Conservation (phyloP, 257 asterid genomes). For the Gynochthodes officinalis region DNA sequence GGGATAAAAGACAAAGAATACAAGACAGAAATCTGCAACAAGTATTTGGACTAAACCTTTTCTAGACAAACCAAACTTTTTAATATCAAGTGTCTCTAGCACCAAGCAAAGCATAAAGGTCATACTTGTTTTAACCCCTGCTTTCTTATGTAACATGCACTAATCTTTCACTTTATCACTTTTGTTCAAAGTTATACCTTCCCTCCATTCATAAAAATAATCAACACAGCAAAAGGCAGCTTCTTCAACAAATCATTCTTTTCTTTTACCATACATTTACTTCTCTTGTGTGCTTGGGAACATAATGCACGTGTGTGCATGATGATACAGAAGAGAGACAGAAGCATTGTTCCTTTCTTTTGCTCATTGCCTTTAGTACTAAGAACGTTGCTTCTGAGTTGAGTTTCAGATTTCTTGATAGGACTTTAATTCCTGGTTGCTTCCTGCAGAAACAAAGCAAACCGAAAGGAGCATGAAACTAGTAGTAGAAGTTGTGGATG, state of each 20-base stretch:
- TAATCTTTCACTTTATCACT: background rate
- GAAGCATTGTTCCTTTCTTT: slow-evolving; percentile 18
- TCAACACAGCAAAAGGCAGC: slow-evolving; percentile 11
- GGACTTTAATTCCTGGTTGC: slow-evolving; percentile 24
- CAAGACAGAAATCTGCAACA: background rate
- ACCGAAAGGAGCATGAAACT: slow-evolving; percentile 51
- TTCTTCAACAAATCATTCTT: slow-evolving; percentile 38
- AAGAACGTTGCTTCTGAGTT: slow-evolving; percentile 40
- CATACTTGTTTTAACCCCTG: slow-evolving; percentile 5
- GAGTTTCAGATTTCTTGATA: slow-evolving; percentile 45
- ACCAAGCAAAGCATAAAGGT: slow-evolving; percentile 26
- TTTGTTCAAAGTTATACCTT: slow-evolving; percentile 31
- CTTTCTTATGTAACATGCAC: slow-evolving; percentile 2
- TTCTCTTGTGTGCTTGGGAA: background rate
- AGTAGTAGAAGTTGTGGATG: slow-evolving; percentile 69
- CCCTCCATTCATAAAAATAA: slow-evolving; percentile 21
- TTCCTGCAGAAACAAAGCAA: slow-evolving; percentile 33
- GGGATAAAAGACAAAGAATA: background rate
- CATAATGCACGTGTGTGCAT: background rate
- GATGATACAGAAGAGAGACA: slow-evolving; percentile 1
- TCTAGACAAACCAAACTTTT: background rate
- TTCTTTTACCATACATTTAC: slow-evolving; percentile 18
- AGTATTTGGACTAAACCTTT: background rate
- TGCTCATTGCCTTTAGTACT: slow-evolving; percentile 13
- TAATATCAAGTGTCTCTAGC: slow-evolving; percentile 2